Evolutionary conservation across 768 basidiomycete species (phyloP).

Genomic region (Clavulina sp.): DNA sequence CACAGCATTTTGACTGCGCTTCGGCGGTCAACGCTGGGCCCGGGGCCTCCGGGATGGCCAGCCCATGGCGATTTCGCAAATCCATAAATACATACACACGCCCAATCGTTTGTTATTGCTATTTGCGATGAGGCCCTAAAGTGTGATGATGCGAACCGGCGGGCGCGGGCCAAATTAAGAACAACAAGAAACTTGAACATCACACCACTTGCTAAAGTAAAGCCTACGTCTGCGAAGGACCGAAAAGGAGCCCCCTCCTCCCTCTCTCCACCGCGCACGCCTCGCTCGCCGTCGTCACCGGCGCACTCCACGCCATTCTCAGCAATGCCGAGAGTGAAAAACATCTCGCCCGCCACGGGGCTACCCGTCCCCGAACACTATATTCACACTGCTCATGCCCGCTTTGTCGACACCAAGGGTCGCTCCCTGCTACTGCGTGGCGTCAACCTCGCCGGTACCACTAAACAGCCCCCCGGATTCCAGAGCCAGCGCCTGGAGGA

Average conservation of each 20-base stretch:
- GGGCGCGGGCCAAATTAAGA: too few relatives aligned
- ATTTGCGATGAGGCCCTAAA: too few relatives aligned
- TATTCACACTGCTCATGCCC: conserved; percentile 46
- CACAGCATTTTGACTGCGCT: neutral
- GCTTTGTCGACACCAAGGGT: conserved; percentile 58
- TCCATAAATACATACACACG: too few relatives aligned
- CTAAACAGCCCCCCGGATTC: conserved; percentile 62
- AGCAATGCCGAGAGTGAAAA: conserved; percentile 42
- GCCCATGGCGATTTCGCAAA: neutral
- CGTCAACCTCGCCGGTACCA: conserved; percentile 83
- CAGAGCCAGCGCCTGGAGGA: conserved; percentile 51
- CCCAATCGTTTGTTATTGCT: too few relatives aligned
- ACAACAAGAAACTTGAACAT: too few relatives aligned
- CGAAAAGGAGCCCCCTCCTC: too few relatives aligned
- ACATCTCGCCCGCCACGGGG: conserved; percentile 40
- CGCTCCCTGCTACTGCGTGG: conserved; percentile 74
- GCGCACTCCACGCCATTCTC: too few relatives aligned
- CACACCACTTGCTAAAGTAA: too few relatives aligned
- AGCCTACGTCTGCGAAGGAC: too few relatives aligned
- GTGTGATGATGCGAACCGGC: too few relatives aligned
- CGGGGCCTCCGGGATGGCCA: neutral
- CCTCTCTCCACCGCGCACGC: too few relatives aligned
- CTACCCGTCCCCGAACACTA: conserved; percentile 28
- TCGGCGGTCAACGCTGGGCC: neutral
- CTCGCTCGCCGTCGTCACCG: too few relatives aligned